phyloP scores from a whole-genome alignment of 208 protist genomes.

The Cochliopodium minus region DNA sequence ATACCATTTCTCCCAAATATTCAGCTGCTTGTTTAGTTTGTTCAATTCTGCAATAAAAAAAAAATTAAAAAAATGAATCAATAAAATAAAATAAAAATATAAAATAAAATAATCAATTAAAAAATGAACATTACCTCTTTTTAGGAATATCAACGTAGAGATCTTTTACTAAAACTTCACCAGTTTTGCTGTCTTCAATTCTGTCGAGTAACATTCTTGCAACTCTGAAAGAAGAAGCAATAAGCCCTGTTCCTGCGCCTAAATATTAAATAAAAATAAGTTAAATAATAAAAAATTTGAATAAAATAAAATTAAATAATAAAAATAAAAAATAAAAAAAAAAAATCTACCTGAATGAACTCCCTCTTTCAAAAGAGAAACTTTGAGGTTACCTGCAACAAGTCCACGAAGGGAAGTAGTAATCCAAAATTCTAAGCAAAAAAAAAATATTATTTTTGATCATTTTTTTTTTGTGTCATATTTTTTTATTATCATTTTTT shows the following conservation, averaged over 20 bases:
- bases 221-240: conserved; percentile 77
- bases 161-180: conserved; percentile 54
- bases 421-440: conserved; percentile 50
- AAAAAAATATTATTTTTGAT: neutral
- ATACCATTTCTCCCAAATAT: conserved; percentile 34
- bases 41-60: no score
- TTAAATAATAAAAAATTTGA: neutral
- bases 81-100: no score
- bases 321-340: neutral
- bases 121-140: no score
- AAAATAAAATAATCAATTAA: no score
- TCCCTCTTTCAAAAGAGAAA: conserved; percentile 55
- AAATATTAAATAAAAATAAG: neutral
- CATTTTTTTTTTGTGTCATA: no score
- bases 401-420: conserved; percentile 73
- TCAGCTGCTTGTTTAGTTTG: conserved; percentile 38
- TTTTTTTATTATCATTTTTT: no score
- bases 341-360: conserved; percentile 54
- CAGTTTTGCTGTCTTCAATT: conserved; percentile 70
- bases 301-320: neutral
- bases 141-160: conserved; percentile 62
- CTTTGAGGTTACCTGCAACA: conserved; percentile 46
- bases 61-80: no score
- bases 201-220: conserved; percentile 51
- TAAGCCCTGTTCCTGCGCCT: conserved; percentile 55